Conservation (phyloP, 2,329 filamentous ascomycete species). For the Cercospora sp. region DNA sequence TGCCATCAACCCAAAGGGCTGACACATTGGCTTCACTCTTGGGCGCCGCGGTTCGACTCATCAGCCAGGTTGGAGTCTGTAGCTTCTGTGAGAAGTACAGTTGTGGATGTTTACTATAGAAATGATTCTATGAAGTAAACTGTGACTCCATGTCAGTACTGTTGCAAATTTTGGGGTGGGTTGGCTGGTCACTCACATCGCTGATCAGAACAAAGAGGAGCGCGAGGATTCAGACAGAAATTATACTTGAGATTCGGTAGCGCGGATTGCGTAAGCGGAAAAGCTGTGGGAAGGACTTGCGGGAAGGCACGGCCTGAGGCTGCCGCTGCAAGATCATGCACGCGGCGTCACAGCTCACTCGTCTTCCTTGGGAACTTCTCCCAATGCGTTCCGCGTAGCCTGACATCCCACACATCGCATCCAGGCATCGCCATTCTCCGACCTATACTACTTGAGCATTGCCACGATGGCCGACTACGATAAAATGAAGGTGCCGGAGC, state of each 20-base stretch:
- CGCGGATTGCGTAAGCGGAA: neutral
- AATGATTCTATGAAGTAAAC: conserved; percentile 71
- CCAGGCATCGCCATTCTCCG: neutral
- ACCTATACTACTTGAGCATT: neutral
- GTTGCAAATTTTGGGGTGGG: conserved; percentile 5
- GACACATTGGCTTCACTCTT: conserved; percentile 40
- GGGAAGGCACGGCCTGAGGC: neutral
- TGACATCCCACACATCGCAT: neutral
- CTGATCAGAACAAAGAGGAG: conserved; percentile 6
- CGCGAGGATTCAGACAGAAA: neutral
- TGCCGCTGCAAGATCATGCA: conserved; percentile 2
- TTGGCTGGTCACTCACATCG: conserved; percentile 12
- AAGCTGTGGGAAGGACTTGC: neutral
- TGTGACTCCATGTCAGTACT: neutral
- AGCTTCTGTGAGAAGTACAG: conserved; percentile 90
- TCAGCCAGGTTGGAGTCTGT: conserved; percentile 46
- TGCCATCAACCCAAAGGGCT: conserved; percentile 31
- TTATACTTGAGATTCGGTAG: neutral
- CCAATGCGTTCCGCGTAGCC: neutral
- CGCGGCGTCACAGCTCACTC: conserved; percentile 1
- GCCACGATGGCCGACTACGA: conserved; percentile 44
- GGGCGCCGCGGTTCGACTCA: conserved; percentile 38
- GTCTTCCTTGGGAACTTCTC: conserved; percentile 1
- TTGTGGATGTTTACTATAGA: conserved; percentile 95
- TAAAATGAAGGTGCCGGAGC: conserved; percentile 49